These are phyloP conservation scores for Monilinia vaccinii-corymbosi DNA, from an alignment of 2,329 filamentous ascomycete species.

Conservation along the genomic window DNA sequence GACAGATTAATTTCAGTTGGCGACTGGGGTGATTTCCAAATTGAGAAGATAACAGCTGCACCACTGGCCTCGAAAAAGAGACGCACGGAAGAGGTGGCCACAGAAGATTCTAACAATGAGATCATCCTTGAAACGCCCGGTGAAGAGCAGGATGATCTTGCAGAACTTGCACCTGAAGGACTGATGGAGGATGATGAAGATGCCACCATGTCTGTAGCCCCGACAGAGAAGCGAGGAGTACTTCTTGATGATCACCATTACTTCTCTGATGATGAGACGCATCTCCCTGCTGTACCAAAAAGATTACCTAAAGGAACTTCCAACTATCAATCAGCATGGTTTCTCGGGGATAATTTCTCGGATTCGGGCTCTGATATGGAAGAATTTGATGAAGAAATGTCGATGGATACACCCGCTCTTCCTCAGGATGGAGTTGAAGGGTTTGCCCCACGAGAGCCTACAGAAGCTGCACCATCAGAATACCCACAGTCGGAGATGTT, in stretches of 20 bases:
- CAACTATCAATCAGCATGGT: conserved; percentile 91
- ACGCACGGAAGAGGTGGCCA: conserved; percentile 57
- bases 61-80: conserved; percentile 53
- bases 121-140: conserved; percentile 61
- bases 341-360: conserved; percentile 65
- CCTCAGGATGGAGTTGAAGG: conserved; percentile 81
- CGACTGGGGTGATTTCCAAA: conserved; percentile 89
- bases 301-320: conserved; percentile 85
- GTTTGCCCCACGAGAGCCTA: conserved; percentile 54
- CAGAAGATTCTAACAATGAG: conserved; percentile 49
- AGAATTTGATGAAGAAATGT: conserved; percentile 53
- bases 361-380: conserved; percentile 77
- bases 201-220: conserved; percentile 39
- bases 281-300: conserved; percentile 54
- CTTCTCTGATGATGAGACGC: conserved; percentile 78
- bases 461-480: conserved; percentile 74
- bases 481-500: conserved; percentile 94
- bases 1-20: conserved; percentile 86
- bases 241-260: conserved; percentile 96
- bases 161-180: conserved; percentile 79
- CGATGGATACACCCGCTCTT: conserved; percentile 43
- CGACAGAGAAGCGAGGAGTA: conserved; percentile 67
- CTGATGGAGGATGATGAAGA: conserved; percentile 62
- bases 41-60: conserved; percentile 78
- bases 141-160: conserved; percentile 74